Base-by-base conservation (phyloP, 345 rosid species). In the Euphorbia lathyris region DNA sequence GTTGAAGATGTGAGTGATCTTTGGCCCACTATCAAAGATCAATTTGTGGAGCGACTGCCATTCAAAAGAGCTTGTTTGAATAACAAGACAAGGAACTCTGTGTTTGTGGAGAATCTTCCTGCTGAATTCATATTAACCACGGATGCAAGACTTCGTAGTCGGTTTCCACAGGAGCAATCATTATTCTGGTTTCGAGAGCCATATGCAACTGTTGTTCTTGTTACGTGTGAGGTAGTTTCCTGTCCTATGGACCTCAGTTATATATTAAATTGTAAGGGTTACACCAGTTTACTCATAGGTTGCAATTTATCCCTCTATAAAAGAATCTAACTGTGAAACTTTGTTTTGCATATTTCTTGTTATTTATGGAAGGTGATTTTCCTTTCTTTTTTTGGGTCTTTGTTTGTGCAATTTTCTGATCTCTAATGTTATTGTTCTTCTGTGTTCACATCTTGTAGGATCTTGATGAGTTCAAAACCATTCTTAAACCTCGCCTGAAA, bases 1-100 rank as follows among this genome's bases (percentile, higher is more conserved):
- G 97, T 95, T 53, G 99, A 95, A 79, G 99, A 92, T 85, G 99
- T 95, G 70, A 81, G 85, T 73, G 96, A 92, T 83, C 80, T 95
- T 82, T 95, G 99, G 97, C 97, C 96, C 45, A 83, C 84, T 50
- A 78, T 92, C 64, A 85, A 88, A 81, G 84, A 79, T 67, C 78
- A 80, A 67, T 95, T 88, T 73, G 97, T 90, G 75, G 89, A 82
- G 73, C 80, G 80, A 36, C 67, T 87, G 67, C 99, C 97, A 23
- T 81, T 92, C 29, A 88, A 84, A 72, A 82, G 83, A 78, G 92
- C 92, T 58, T 76, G 65, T 72, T 83, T 92, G 66, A 95, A 90
- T 66, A 95, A 95, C 88, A 95, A 86, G 87, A 90, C 96, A 6
- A 92, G 93, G 16, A 91, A 95, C 78, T 74, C 88, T 5, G 96